phyloP scores from a whole-genome alignment of 306 rosid genomes.

The Quercus suber region DNA sequence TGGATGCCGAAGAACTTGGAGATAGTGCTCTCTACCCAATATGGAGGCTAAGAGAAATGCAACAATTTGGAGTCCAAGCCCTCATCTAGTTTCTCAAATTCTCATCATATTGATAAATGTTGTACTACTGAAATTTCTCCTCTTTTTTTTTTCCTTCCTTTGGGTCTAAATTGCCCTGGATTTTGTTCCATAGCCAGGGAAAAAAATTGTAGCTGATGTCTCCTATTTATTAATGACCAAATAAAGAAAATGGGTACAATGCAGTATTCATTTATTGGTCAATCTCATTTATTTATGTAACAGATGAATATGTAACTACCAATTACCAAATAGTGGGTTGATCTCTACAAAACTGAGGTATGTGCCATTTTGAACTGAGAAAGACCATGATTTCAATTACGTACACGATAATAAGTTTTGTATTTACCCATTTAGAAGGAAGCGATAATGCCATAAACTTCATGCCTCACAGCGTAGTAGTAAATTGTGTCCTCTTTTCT shows the following conservation, averaged over 20 bases:
- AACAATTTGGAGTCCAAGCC: constrained; percentile 67
- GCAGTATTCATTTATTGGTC: neutral
- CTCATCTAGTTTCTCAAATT: constrained; percentile 50
- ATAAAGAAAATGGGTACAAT: neutral
- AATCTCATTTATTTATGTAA: neutral
- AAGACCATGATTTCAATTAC: too few species aligned
- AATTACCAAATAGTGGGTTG: too few species aligned
- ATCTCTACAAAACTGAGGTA: too few species aligned
- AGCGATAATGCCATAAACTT: too few species aligned
- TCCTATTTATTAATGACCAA: neutral
- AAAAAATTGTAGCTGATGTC: constrained; percentile 3
- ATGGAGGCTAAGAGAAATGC: constrained; percentile 91
- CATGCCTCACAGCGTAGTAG: too few species aligned
- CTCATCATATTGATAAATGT: constrained; percentile 1
- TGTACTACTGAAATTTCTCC: constrained; percentile 23
- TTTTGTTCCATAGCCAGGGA: constrained; percentile 30
- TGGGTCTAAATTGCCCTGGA: constrained; percentile 11
- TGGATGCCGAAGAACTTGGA: constrained; percentile 68
- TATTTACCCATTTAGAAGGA: too few species aligned
- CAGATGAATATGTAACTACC: too few species aligned
- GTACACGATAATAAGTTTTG: too few species aligned
- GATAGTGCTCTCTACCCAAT: constrained; percentile 63
- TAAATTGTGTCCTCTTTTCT: too few species aligned
- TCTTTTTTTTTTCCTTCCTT: neutral
- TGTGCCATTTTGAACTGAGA: too few species aligned